Evolutionary conservation across 805 yeast genomes (phyloP).

Genomic region (Kodamaea laetipori): DNA sequence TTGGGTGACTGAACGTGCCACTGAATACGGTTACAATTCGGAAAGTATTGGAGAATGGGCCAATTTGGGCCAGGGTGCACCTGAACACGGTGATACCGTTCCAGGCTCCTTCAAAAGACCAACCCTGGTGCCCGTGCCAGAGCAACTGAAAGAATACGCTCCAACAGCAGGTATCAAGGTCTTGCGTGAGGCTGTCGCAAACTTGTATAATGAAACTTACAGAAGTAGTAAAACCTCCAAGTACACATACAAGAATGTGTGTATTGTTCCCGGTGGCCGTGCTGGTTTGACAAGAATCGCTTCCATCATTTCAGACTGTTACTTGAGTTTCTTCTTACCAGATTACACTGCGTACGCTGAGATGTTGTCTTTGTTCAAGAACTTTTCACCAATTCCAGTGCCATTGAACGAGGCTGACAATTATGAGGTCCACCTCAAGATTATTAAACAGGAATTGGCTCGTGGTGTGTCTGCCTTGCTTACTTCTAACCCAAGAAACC

Average conservation of each 20-base stretch:
- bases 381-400: constrained; percentile 64
- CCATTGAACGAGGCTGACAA: constrained; percentile 60
- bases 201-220: constrained; percentile 56
- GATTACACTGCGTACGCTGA: constrained; percentile 69
- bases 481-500: constrained; percentile 65
- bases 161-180: constrained; percentile 60
- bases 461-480: constrained; percentile 61
- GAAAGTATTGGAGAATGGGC: constrained; percentile 50
- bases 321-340: constrained; percentile 59
- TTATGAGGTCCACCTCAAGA: constrained; percentile 55
- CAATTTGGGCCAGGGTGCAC: constrained; percentile 66
- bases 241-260: constrained; percentile 61
- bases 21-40: constrained; percentile 53
- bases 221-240: constrained; percentile 51
- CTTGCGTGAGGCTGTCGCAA: constrained; percentile 59
- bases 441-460: constrained; percentile 51
- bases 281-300: constrained; percentile 66
- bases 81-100: constrained; percentile 60
- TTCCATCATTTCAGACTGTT: constrained; percentile 59
- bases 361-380: constrained; percentile 62
- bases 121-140: constrained; percentile 46
- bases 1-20: constrained; percentile 65
- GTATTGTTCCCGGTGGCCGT: constrained; percentile 66
- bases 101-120: constrained; percentile 62
- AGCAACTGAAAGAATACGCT: constrained; percentile 55